Evolutionary conservation across 2,329 filamentous ascomycete species (phyloP).

Genomic region (Bertia moriformis): DNA sequence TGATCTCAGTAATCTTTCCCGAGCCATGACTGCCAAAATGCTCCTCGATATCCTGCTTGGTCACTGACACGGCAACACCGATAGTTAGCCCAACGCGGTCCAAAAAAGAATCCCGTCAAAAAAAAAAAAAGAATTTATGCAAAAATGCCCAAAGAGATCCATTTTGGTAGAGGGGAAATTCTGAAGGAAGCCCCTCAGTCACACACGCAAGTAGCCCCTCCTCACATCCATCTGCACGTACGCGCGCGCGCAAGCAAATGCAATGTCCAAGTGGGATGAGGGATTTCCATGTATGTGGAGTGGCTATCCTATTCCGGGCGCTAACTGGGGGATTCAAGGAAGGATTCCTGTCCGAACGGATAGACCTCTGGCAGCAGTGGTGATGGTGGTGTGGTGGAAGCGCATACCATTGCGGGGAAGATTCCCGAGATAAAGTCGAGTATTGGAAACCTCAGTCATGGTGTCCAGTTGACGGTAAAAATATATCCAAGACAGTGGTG

Average conservation of each 20-base stretch:
- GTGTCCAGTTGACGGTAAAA: not conserved
- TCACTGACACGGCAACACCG: conserved; percentile 45
- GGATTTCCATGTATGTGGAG: no score
- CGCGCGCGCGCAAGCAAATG: not conserved
- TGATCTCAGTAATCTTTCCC: conserved; percentile 96
- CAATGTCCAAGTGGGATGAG: not conserved
- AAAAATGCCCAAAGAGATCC: not conserved
- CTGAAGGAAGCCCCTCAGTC: no score
- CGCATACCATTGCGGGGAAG: conserved; percentile 82
- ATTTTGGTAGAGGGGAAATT: no score
- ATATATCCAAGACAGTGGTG: not conserved
- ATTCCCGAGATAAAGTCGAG: conserved; percentile 93
- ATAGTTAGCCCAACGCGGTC: not conserved
- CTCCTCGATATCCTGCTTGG: conserved; percentile 88
- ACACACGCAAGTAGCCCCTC: no score
- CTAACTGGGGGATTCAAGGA: no score
- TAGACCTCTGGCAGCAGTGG: no score
- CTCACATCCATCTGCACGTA: no score
- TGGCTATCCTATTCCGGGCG: no score
- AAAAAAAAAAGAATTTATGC: no score
- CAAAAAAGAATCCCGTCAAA: no score
- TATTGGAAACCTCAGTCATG: conserved; percentile 84
- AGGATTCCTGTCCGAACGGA: no score
- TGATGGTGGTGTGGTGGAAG: no score
- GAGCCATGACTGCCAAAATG: conserved; percentile 94